Conservation (phyloP, 2,329 filamentous ascomycete genomes). For the Ustulina deusta region DNA sequence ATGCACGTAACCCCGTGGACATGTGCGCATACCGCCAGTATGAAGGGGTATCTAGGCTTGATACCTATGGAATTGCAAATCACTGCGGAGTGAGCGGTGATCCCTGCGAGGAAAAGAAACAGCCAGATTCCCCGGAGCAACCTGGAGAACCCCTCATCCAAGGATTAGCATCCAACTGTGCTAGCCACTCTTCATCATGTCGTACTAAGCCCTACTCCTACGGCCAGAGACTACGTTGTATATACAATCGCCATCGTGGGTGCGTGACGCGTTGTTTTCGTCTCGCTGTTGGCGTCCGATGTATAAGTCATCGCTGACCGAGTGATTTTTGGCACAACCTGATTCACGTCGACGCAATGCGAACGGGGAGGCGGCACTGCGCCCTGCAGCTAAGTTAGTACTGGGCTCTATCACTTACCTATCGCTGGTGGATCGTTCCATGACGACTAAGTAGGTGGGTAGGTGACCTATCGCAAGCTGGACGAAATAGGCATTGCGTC, state of each 20-base stretch:
- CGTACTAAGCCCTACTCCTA: not conserved
- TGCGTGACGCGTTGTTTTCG: constrained; percentile 1
- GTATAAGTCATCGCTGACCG: constrained; percentile 31
- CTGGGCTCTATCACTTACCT: too few species aligned
- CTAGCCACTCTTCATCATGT: not conserved
- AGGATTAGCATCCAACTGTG: not conserved
- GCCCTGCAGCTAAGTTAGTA: not conserved
- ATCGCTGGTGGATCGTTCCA: constrained; percentile 8
- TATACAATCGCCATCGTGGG: not conserved
- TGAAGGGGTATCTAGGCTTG: not conserved
- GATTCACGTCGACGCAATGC: constrained; percentile 28
- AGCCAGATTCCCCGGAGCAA: not conserved
- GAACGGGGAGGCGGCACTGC: constrained; percentile 9
- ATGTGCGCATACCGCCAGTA: too few species aligned
- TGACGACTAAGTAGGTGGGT: not conserved
- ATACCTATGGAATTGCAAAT: constrained; percentile 7
- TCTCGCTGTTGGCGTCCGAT: not conserved
- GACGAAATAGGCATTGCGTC: constrained; percentile 7
- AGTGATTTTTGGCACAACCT: constrained; percentile 21
- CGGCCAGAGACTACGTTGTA: not conserved
- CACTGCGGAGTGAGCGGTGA: constrained; percentile 2
- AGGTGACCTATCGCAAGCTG: constrained; percentile 9
- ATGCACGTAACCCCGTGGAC: constrained; percentile 17
- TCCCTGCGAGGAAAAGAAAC: constrained; percentile 1
- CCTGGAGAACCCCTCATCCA: not conserved